A percentile compares a stretch with the other conserved stretches of the same genome.
Evolutionary conservation across 768 basidiomycete genomes (phyloP).

Genomic region (Boletus rubroflammeus): DNA sequence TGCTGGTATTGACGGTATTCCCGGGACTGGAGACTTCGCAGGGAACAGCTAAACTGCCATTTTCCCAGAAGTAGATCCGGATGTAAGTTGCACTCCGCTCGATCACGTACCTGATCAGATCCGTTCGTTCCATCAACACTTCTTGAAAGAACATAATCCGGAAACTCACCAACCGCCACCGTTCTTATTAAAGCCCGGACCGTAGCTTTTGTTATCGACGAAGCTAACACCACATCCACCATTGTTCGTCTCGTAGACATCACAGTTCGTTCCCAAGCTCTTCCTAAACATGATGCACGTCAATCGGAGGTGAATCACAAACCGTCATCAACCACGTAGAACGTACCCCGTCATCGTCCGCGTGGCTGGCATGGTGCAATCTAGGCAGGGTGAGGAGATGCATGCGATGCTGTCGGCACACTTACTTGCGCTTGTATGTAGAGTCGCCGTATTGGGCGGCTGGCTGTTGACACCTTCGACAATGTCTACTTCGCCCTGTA

Average conservation of each 20-base stretch:
- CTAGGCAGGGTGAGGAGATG: constrained; percentile 4
- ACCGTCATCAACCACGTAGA: not conserved
- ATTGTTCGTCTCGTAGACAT: constrained; percentile 21
- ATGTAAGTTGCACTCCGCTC: constrained; percentile 31
- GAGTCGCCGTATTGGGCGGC: constrained; percentile 22
- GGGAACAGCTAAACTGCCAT: constrained; percentile 31
- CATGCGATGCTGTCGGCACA: not conserved
- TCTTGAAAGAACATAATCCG: not conserved
- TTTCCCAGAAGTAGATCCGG: constrained; percentile 38
- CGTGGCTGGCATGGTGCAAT: constrained; percentile 26
- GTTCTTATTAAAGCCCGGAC: constrained; percentile 30
- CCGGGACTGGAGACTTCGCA: constrained; percentile 27
- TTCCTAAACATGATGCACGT: constrained; percentile 3
- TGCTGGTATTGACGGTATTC: constrained; percentile 9
- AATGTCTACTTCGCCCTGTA: constrained; percentile 27
- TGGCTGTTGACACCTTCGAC: constrained; percentile 29
- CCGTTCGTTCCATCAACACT: not conserved
- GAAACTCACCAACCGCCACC: constrained; percentile 31
- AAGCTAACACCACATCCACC: constrained; percentile 30
- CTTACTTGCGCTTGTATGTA: constrained; percentile 22
- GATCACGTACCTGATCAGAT: constrained; percentile 31
- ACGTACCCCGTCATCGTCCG: constrained; percentile 30
- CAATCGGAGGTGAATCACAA: not conserved
- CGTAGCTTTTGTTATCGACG: constrained; percentile 26
- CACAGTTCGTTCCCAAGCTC: constrained; percentile 21